phyloP scores from a whole-genome alignment of 345 rosid species.

The Fremontodendron californicum region DNA sequence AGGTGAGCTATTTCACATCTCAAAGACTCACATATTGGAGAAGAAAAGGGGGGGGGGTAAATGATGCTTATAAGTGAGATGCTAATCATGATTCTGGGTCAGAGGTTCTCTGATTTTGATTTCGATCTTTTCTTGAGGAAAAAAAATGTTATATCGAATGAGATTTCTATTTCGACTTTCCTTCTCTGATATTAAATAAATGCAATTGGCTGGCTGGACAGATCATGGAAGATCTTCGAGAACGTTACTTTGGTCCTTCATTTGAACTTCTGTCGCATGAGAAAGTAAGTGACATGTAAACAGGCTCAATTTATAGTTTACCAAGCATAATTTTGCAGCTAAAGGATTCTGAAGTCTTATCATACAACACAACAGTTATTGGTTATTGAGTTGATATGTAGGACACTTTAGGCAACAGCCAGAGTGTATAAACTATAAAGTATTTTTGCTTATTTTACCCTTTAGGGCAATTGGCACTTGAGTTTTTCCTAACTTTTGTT shows the following conservation, averaged over 20 bases:
- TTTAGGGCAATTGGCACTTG: background rate
- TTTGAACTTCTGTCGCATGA: slow-evolving; percentile 83
- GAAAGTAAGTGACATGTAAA: slow-evolving; percentile 38
- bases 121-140: background rate
- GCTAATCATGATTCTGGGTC: background rate
- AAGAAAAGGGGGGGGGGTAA: background rate
- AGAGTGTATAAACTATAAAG: too few species aligned
- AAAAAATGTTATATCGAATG: background rate
- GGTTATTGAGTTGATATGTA: background rate
- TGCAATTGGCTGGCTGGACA: slow-evolving; percentile 21
- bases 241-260: slow-evolving; percentile 87
- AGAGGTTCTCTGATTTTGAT: background rate
- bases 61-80: background rate
- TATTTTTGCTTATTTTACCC: too few species aligned
- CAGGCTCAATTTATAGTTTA: background rate
- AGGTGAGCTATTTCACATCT: slow-evolving; percentile 33
- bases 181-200: background rate
- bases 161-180: background rate
- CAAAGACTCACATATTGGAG: background rate
- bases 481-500: slow-evolving; percentile 8
- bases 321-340: background rate
- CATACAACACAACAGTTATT: background rate
- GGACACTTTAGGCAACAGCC: too few species aligned
- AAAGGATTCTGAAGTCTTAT: background rate
- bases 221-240: slow-evolving; percentile 77